These are phyloP conservation scores for Erodium chrysanthum DNA, from an alignment of 441 rosid genomes.

Conservation along the genomic window DNA sequence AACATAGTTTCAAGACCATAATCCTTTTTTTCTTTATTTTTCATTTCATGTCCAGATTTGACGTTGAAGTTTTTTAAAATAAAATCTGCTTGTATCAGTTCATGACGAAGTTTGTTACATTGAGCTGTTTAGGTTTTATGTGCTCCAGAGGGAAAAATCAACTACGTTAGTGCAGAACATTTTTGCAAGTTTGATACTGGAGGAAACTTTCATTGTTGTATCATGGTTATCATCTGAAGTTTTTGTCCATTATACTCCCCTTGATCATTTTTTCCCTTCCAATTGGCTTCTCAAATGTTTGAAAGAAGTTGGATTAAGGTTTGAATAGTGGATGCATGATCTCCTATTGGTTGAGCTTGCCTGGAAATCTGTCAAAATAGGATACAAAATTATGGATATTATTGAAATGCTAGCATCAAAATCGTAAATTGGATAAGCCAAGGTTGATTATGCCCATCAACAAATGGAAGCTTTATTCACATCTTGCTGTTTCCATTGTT, in stretches of 20 bases:
- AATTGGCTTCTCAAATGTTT: background rate
- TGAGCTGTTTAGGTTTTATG: background rate
- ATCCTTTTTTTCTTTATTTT: background rate
- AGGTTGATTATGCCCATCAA: background rate
- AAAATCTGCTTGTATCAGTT: background rate
- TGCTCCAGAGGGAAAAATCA: background rate
- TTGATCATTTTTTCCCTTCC: conserved; percentile 5
- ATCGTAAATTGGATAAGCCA: background rate
- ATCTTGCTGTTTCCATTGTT: background rate
- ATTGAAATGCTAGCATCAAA: too few species aligned
- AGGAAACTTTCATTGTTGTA: background rate
- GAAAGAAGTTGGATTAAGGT: background rate
- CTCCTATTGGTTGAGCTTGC: background rate
- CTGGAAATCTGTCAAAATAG: background rate
- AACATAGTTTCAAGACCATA: background rate
- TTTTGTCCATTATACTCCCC: background rate
- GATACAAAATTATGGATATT: too few species aligned
- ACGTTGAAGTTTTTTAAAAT: background rate
- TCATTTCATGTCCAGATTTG: background rate
- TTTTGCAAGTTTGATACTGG: background rate
- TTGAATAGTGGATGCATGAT: background rate
- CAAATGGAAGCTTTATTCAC: background rate
- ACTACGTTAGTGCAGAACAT: background rate
- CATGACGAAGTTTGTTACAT: background rate
- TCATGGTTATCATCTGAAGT: background rate